Conservation (phyloP, 306 rosid genomes). For the Elaeagnus macrophylla region DNA sequence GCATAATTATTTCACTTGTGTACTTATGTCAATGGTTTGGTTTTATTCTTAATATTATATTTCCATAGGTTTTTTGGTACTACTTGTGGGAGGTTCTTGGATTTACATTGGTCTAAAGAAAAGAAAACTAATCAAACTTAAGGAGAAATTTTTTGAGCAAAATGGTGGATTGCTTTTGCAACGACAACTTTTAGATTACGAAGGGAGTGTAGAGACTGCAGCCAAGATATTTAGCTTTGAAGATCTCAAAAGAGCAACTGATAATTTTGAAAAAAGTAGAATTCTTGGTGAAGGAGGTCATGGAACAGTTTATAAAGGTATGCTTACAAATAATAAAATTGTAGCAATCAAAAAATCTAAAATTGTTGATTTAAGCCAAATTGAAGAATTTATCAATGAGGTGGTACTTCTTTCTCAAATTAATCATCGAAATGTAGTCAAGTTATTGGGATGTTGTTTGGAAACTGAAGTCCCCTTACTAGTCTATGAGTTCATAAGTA, state of each 20-base stretch:
- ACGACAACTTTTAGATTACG: constrained; percentile 2
- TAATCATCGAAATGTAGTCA: constrained; percentile 23
- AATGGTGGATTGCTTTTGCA: constrained; percentile 14
- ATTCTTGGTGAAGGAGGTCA: constrained; percentile 16
- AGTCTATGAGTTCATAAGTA: constrained; percentile 19
- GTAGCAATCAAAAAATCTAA: constrained; percentile 23
- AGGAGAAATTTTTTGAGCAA: constrained; percentile 6
- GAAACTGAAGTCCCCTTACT: constrained; percentile 19
- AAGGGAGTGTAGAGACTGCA: constrained; percentile 1
- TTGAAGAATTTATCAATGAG: constrained; percentile 19
- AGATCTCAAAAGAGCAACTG: constrained; percentile 6
- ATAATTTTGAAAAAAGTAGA: not conserved
- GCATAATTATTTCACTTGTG: too few species aligned
- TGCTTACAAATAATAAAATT: not conserved
- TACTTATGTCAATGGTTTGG: too few species aligned
- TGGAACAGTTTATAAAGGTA: constrained; percentile 23
- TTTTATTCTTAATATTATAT: not conserved
- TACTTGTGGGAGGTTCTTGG: not conserved
- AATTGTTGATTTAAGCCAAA: constrained; percentile 16
- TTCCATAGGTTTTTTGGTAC: not conserved
- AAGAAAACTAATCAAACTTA: constrained; percentile 6
- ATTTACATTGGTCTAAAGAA: constrained; percentile 1
- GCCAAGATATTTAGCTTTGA: constrained; percentile 5
- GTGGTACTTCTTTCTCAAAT: constrained; percentile 15
- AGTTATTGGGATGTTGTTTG: constrained; percentile 21